These are phyloP conservation scores for Neofusicoccum umdonicola DNA, from an alignment of 2,329 filamentous ascomycete genomes.

Conservation along the genomic window DNA sequence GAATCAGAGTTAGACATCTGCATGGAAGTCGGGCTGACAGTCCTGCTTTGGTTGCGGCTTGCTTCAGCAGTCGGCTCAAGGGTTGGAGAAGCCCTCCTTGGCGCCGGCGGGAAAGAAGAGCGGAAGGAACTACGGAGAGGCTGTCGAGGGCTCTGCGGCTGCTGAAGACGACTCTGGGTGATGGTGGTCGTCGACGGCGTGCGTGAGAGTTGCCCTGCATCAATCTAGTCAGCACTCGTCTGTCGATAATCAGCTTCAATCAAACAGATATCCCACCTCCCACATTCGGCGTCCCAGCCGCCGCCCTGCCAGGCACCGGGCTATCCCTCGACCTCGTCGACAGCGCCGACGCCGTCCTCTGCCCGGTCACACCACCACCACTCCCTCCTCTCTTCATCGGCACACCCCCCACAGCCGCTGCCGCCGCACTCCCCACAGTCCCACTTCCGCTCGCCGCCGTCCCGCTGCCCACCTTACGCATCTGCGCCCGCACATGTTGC, in stretches of 20 bases:
- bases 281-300: conserved; percentile 42
- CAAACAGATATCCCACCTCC: conserved; percentile 14
- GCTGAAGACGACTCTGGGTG: conserved; percentile 29
- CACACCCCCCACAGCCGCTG: conserved; percentile 28
- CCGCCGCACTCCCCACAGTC: conserved; percentile 27
- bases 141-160: conserved; percentile 26
- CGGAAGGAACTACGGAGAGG: conserved; percentile 28
- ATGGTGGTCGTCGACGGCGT: conserved; percentile 50
- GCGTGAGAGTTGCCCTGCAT: conserved; percentile 35
- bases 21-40: conserved; percentile 28
- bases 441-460: conserved; percentile 38
- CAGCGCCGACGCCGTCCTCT: conserved; percentile 53
- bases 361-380: conserved; percentile 36
- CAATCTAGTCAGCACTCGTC: neutral
- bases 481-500: conserved; percentile 84
- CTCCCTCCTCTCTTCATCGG: conserved; percentile 55
- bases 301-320: conserved; percentile 41
- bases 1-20: conserved; percentile 24
- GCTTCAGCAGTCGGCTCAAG: conserved; percentile 21
- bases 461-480: conserved; percentile 66
- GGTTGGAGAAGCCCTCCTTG: conserved; percentile 15
- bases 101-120: conserved; percentile 22
- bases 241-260: neutral
- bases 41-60: conserved; percentile 26
- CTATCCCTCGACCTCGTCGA: conserved; percentile 58